These are phyloP conservation scores for Carpinus fangiana DNA, from an alignment of 306 rosid genomes.

Conservation along the genomic window DNA sequence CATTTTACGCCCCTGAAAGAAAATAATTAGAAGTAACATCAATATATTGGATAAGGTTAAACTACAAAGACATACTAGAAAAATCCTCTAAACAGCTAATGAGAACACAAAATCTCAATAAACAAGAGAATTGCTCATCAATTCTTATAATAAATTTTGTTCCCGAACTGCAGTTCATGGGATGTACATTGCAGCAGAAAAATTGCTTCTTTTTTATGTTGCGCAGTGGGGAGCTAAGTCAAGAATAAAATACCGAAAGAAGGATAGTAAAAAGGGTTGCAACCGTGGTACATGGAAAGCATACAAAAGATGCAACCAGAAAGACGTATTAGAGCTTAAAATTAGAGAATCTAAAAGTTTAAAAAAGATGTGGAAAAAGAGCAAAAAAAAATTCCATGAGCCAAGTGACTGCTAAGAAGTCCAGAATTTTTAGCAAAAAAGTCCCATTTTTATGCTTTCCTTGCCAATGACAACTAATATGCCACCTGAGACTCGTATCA, in stretches of 20 bases:
- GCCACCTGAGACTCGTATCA: not conserved
- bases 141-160: not conserved
- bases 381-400: not conserved
- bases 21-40: slow-evolving; percentile 9
- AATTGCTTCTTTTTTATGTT: not conserved
- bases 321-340: not conserved
- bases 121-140: not conserved
- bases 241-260: not conserved
- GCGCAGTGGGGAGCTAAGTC: not conserved
- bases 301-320: not conserved
- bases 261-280: not conserved
- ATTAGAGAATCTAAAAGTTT: not conserved
- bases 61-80: not conserved
- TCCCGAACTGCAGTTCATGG: not conserved
- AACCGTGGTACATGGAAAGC: not conserved
- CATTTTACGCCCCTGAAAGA: slow-evolving; percentile 91
- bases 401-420: not conserved
- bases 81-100: not conserved
- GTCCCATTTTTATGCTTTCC: not conserved
- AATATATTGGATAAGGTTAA: slow-evolving; percentile 5
- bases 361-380: not conserved
- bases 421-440: not conserved
- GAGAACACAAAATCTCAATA: not conserved
- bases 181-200: not conserved
- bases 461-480: not conserved